Evolutionary conservation across 2,329 filamentous ascomycete genomes (phyloP).

Genomic region (Teratosphaeria gauchensis): DNA sequence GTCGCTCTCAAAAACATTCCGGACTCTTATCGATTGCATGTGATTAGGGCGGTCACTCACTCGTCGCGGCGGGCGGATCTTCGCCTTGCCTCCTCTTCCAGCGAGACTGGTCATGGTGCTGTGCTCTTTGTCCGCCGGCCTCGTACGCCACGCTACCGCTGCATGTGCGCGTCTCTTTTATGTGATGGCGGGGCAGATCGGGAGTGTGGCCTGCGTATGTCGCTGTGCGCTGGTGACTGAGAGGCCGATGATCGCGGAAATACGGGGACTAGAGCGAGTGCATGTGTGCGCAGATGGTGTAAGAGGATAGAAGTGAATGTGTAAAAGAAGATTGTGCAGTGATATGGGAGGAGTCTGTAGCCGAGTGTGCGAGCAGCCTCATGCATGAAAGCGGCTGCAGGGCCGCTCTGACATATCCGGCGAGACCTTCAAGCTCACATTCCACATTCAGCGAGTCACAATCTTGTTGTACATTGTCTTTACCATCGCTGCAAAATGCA

Average conservation of each 20-base stretch:
- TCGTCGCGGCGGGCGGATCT: slow-evolving; percentile 58
- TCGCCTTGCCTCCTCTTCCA: slow-evolving; percentile 44
- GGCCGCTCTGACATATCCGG: not conserved
- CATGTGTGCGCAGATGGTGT: not conserved
- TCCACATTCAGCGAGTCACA: not conserved
- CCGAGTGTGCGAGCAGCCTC: not conserved
- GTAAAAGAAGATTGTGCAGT: not conserved
- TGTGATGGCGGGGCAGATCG: slow-evolving; percentile 1
- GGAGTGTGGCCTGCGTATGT: not conserved
- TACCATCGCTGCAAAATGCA: not conserved
- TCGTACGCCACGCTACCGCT: not conserved
- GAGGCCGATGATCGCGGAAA: not conserved
- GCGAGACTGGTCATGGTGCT: slow-evolving; percentile 34
- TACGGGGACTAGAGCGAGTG: not conserved
- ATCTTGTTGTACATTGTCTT: not conserved
- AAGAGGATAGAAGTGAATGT: not conserved
- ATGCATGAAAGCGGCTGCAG: not conserved
- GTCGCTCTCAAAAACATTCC: not conserved
- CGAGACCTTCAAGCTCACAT: not conserved
- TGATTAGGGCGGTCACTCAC: slow-evolving; percentile 40
- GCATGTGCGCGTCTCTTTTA: not conserved
- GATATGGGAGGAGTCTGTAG: not conserved
- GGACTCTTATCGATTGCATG: slow-evolving; percentile 3
- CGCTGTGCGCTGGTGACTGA: not conserved
- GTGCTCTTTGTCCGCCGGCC: not conserved